phyloP scores from a whole-genome alignment of 257 asterid genomes.

The Cruciata laevipes region DNA sequence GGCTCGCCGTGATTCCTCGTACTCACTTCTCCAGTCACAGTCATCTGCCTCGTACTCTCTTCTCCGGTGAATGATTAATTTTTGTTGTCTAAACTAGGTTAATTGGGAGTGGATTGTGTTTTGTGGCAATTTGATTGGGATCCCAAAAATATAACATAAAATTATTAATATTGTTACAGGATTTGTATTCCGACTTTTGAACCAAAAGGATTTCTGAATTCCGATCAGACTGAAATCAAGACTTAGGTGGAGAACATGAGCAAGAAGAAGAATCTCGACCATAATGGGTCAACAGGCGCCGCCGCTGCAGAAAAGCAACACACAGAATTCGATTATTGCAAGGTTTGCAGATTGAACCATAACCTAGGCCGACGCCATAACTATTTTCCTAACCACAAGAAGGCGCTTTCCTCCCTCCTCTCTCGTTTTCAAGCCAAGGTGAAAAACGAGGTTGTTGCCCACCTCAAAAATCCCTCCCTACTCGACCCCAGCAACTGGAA shows the following conservation, averaged over 20 bases:
- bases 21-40: too few relatives aligned
- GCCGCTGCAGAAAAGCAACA: conserved; percentile 11
- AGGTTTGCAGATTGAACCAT: conserved; percentile 68
- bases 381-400: conserved; percentile 65
- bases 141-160: too few relatives aligned
- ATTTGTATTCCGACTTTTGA: too few relatives aligned
- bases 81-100: too few relatives aligned
- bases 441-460: conserved; percentile 38
- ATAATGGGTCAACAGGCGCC: neutral
- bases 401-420: conserved; percentile 50
- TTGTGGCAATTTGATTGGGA: too few relatives aligned
- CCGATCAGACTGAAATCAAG: too few relatives aligned
- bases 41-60: too few relatives aligned
- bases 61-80: too few relatives aligned
- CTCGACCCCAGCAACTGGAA: conserved; percentile 39
- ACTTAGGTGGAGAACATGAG: conserved; percentile 10
- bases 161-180: too few relatives aligned
- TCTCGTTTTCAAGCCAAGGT: conserved; percentile 68
- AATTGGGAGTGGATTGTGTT: too few relatives aligned
- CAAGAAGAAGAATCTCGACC: conserved; percentile 20
- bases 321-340: conserved; percentile 55
- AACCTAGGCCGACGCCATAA: conserved; percentile 74
- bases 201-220: neutral
- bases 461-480: conserved; percentile 45
- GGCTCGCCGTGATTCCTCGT: too few relatives aligned